A percentile compares a stretch with the other conserved stretches of the same genome.
These are phyloP conservation scores for Pseudohalonectria lignicola DNA, from an alignment of 2,329 filamentous ascomycete genomes.

Conservation along the genomic window DNA sequence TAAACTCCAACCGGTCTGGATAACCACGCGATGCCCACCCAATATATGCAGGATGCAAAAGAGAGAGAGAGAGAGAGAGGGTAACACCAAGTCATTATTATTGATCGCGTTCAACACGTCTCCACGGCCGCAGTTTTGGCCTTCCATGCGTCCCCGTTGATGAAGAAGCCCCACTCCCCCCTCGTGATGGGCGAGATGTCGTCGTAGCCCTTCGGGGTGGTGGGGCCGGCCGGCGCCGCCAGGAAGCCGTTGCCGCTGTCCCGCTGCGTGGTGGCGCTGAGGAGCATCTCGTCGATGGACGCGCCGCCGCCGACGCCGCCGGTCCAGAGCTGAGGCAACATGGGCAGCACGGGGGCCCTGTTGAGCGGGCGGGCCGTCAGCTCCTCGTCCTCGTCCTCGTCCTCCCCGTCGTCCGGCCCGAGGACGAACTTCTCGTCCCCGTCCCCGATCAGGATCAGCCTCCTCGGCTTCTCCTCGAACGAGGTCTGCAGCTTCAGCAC, in stretches of 20 bases:
- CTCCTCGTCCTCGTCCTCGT: conserved; percentile 19
- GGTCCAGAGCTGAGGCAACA: background rate
- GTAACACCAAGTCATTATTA: no score
- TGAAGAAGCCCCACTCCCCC: conserved; percentile 52
- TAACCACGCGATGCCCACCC: no score
- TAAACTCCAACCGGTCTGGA: no score
- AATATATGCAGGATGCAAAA: no score
- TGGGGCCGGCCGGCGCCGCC: conserved; percentile 25
- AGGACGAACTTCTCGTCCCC: conserved; percentile 6
- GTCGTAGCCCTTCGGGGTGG: conserved; percentile 48
- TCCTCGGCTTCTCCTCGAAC: conserved; percentile 17
- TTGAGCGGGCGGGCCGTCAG: conserved; percentile 25
- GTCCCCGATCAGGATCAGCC: conserved; percentile 11
- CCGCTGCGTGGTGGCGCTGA: conserved; percentile 11
- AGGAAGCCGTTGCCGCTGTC: conserved; percentile 12
- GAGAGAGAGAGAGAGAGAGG: conserved; percentile 1
- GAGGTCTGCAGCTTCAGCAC: conserved; percentile 31
- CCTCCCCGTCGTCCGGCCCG: conserved; percentile 1
- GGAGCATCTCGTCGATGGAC: conserved; percentile 34
- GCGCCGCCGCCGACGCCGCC: conserved; percentile 7
- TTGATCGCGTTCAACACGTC: conserved; percentile 37
- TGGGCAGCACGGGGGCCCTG: conserved; percentile 6
- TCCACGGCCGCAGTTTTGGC: conserved; percentile 31
- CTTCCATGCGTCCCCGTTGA: conserved; percentile 33
- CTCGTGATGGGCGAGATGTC: conserved; percentile 52